Percentiles rank a stretch among this genome's conserved stretches.
These are phyloP conservation scores for Starmera stellimalicola DNA, from an alignment of 1,139 yeast species.

Conservation along the genomic window DNA sequence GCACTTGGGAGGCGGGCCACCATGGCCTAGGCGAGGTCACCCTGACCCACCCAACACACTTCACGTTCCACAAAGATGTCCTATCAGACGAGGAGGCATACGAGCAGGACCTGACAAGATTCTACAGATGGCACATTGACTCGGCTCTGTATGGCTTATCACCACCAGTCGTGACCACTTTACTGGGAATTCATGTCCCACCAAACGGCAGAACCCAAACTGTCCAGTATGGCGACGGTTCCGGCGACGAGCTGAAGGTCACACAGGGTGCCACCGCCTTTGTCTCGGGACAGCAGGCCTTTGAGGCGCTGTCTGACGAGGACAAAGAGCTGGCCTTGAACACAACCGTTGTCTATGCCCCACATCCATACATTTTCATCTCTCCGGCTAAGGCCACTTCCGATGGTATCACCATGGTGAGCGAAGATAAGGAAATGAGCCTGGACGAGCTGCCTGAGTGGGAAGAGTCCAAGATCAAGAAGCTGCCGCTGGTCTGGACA, in stretches of 20 bases:
- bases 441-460: constrained; percentile 67
- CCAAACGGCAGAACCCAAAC: constrained; percentile 28
- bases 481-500: constrained; percentile 82
- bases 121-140: constrained; percentile 90
- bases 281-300: constrained; percentile 73
- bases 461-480: constrained; percentile 70
- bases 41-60: constrained; percentile 77
- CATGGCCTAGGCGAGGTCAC: constrained; percentile 63
- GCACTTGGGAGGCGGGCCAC: constrained; percentile 52
- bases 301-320: constrained; percentile 51
- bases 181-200: constrained; percentile 78
- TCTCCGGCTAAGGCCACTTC: constrained; percentile 73
- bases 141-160: constrained; percentile 78
- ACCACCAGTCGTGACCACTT: constrained; percentile 79
- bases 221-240: constrained; percentile 54
- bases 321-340: constrained; percentile 66
- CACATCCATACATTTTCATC: constrained; percentile 83
- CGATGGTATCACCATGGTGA: constrained; percentile 79
- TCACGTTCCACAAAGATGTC: constrained; percentile 62
- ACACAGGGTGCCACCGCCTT: constrained; percentile 86
- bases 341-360: constrained; percentile 79
- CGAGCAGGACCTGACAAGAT: constrained; percentile 57
- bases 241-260: constrained; percentile 51
- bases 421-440: constrained; percentile 63
- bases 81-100: constrained; percentile 53